Percentiles rank a stretch among this genome's conserved stretches.
phyloP scores from a whole-genome alignment of 768 basidiomycete genomes.

The Suillus variegatus region DNA sequence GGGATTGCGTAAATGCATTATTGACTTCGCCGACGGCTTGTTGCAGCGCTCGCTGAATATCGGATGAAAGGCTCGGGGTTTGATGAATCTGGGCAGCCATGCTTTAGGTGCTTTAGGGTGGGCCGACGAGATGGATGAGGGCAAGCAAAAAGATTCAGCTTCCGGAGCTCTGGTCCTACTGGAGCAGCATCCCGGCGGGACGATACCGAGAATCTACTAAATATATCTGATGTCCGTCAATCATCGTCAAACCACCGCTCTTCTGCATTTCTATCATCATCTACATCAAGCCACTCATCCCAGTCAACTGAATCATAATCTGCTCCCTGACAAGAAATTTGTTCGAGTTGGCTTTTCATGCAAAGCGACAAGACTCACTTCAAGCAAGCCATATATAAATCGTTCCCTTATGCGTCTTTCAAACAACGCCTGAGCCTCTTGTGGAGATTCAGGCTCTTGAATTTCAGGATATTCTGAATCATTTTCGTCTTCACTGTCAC shows the following conservation, averaged over 20 bases:
- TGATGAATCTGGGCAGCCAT: slow-evolving; percentile 22
- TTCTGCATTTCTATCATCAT: slow-evolving; percentile 60
- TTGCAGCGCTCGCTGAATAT: slow-evolving; percentile 53
- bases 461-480: slow-evolving; percentile 17
- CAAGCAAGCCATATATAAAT: slow-evolving; percentile 75
- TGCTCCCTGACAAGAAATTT: slow-evolving; percentile 45
- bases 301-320: slow-evolving; percentile 77
- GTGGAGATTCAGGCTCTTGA: slow-evolving; percentile 42
- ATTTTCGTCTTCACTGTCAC: slow-evolving; percentile 40
- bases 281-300: slow-evolving; percentile 66
- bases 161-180: slow-evolving; percentile 3
- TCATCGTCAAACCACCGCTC: slow-evolving; percentile 75
- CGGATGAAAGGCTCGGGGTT: slow-evolving; percentile 35
- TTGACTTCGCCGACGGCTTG: slow-evolving; percentile 49
- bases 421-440: slow-evolving; percentile 53
- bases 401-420: slow-evolving; percentile 63
- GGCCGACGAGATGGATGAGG: slow-evolving; percentile 41
- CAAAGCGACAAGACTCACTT: slow-evolving; percentile 45
- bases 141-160: slow-evolving; percentile 32
- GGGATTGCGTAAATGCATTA: slow-evolving; percentile 34
- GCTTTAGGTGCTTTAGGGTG: slow-evolving; percentile 38
- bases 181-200: slow-evolving; percentile 7
- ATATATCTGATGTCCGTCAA: slow-evolving; percentile 6
- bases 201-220: slow-evolving; percentile 20
- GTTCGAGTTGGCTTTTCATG: slow-evolving; percentile 7